Evolutionary conservation across 306 rosid species (phyloP), one percentile per base, ranked within the genome.

Genomic region (Luffa acutangula): DNA sequence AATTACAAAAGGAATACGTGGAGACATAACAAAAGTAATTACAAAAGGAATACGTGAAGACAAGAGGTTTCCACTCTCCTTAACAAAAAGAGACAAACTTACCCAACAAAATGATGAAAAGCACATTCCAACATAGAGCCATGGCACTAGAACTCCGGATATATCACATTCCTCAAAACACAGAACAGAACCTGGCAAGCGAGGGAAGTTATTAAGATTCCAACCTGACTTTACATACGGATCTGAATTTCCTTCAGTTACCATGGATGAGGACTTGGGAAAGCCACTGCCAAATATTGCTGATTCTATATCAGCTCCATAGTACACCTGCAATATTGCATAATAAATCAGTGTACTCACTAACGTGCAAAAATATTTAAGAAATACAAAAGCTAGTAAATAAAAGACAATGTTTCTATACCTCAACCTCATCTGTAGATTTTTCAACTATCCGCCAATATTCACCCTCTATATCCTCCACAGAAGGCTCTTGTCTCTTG

Each of bases 41-140:
- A 69, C 17, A 20, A 42, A 42, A 67, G 15, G 11, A 6, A 45
- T 4, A 6, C 57, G 48, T 21, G 42, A 73, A 49, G 78, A 3
- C n/a, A 33, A 49, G 78, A 34, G 42, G 18, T 13, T 25, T 25
- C 25, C 25, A 3, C 43, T 21, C 25, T 73, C 21, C 60, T 71
- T 46, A 48, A 33, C 63, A 75, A 52, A 75, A 36, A 52, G 65
- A 71, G 33, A 74, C 56, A 31, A n/a, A 88, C 97, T 43, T 93
- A 95, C 99, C 99, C 99, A 95, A 85, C 99, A 95, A 89, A 95
- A 93, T 20, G 99, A 91, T 21, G 99, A 95, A 89, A 95, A 93
- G 84, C 97, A 95, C 99, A 95, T 95, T 82, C 99, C 99, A 72
- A 95, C 88, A 64, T 95, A 95, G 33, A 95, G 92, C 99, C 99